A percentile compares a stretch with the other conserved stretches of the same genome.
These are phyloP conservation scores for Myxozyma neglecta DNA, from an alignment of 805 yeast species.

Conservation along the genomic window DNA sequence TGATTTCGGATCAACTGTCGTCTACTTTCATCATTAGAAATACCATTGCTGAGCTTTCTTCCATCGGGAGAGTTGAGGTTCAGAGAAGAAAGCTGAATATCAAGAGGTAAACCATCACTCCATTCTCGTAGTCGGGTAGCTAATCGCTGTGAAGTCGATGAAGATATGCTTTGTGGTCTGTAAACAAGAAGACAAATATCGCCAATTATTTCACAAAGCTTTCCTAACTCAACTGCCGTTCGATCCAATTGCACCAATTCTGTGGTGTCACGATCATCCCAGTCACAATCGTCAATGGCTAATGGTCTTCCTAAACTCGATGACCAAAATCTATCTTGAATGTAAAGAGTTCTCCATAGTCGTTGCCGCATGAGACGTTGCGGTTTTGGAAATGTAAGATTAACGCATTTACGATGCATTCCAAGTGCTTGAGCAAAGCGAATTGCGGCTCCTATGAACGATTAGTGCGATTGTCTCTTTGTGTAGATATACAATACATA, in stretches of 20 bases:
- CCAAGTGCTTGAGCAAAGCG: conserved; percentile 50
- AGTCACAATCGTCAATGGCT: conserved; percentile 32
- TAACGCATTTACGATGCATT: conserved; percentile 39
- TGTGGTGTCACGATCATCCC: conserved; percentile 33
- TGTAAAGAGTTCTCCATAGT: conserved; percentile 34
- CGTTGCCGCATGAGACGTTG: conserved; percentile 31
- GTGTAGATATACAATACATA: background rate
- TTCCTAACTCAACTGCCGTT: conserved; percentile 29
- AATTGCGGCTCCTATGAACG: conserved; percentile 39
- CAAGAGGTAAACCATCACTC: conserved; percentile 32
- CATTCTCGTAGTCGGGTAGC: conserved; percentile 32
- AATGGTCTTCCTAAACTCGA: conserved; percentile 32
- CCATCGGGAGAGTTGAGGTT: conserved; percentile 11
- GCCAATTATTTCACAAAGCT: conserved; percentile 33
- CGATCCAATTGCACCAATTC: conserved; percentile 27
- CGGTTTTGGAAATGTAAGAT: conserved; percentile 32
- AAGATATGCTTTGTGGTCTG: conserved; percentile 33
- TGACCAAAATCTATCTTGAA: conserved; percentile 33
- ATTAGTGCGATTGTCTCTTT: background rate
- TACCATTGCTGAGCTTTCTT: conserved; percentile 2
- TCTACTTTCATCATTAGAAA: conserved; percentile 11
- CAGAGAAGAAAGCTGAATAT: conserved; percentile 30
- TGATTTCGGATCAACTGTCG: conserved; percentile 35
- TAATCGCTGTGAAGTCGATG: conserved; percentile 29
- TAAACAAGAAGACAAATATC: conserved; percentile 34